Base-by-base conservation (phyloP, 805 yeast species). In the Sungouiella blattae region DNA sequence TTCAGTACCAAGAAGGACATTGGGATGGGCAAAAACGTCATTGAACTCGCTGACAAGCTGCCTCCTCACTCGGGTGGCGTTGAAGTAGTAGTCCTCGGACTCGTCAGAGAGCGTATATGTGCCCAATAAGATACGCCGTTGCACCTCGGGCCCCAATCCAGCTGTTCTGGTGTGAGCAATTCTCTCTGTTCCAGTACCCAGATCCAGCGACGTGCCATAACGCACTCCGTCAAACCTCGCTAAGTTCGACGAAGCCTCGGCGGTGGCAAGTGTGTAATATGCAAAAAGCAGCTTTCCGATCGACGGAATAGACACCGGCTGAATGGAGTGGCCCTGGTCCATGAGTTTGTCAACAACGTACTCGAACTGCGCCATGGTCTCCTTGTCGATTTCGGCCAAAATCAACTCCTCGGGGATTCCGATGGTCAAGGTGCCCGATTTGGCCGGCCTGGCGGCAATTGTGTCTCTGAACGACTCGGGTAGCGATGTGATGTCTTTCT, bases 241-340 rank as follows among this genome's bases (percentile, higher is more conserved):
- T 32, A 93, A 69, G 53, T 93, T 93, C 0, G 98, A 91, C 1
- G 94, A 81, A 0, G 97, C 98, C 53, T 93, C 98, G 0, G 96
- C 84, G 0, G 96, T 84, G 2, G 93, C 89, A 24, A 94, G 49
- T 0, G 96, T 84, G 55, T 85, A 91, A 58, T 93, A 93, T 0
- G 87, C 76, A 18, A 94, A 88, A 12, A 93, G 60, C 17, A 89
- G 72, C 35, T 70, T 62, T 39, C 72, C 73, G 7, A 88, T 62
- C 0, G 83, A 64, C 5, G 96, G 95, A 0, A 91, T 55, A 0
- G 93, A 79, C 1, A 93, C 77, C 0, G 80, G 71, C 12, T 67
- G 64, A 1, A 93, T 58, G 7, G 69, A 71, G 43, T 77, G 70
- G 11, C 86, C 83, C 22, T 50, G 36, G 0, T 60, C 53, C 22